Evolutionary conservation across 805 yeast species (phyloP).

Genomic region (Candida parachauliodes): DNA sequence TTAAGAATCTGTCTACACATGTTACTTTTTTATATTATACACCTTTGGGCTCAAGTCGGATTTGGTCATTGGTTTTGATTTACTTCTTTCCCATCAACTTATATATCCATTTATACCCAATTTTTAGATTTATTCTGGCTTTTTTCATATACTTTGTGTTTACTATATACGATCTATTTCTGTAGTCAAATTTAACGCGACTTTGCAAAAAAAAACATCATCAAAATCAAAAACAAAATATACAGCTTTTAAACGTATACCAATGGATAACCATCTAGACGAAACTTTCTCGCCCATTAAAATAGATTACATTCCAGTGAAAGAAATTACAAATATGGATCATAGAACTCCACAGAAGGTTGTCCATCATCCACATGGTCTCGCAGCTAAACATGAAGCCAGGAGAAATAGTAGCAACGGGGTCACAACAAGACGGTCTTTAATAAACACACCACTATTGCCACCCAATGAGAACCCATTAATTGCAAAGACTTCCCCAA

Average conservation of each 20-base stretch:
- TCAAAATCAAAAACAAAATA: neutral
- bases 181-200: neutral
- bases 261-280: conserved; percentile 4
- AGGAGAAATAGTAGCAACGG: conserved; percentile 24
- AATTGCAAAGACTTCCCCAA: conserved; percentile 13
- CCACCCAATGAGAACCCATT: conserved; percentile 11
- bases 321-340: conserved; percentile 7
- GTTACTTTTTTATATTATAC: neutral
- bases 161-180: neutral
- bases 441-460: conserved; percentile 13
- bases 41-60: no score
- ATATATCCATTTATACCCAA: neutral
- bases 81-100: no score
- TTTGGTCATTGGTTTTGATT: no score
- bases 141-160: neutral
- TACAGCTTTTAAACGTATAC: no score
- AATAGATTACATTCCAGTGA: conserved; percentile 4
- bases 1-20: neutral
- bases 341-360: conserved; percentile 10
- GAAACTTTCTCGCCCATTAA: conserved; percentile 18
- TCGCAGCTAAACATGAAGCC: conserved; percentile 34
- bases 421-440: conserved; percentile 7
- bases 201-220: conserved; percentile 10
- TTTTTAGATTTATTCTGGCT: neutral
- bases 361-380: conserved; percentile 42